These are phyloP conservation scores for Beauveria pseudobassiana DNA, from an alignment of 2,329 filamentous ascomycete genomes.

Conservation along the genomic window DNA sequence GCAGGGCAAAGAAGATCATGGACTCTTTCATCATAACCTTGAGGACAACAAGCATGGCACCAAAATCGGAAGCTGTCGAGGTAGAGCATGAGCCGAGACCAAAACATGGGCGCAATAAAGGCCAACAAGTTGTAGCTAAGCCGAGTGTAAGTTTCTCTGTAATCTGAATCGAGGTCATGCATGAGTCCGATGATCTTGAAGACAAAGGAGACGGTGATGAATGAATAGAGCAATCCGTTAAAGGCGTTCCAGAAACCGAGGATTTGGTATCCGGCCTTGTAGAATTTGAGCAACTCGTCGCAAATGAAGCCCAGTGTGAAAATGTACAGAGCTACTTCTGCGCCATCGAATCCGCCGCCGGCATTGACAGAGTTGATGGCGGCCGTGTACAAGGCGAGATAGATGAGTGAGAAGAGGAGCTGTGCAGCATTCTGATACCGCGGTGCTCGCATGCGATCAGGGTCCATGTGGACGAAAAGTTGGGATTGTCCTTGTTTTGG, in stretches of 20 bases:
- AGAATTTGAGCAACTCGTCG: constrained; percentile 82
- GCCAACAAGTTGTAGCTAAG: constrained; percentile 92
- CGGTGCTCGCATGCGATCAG: constrained; percentile 88
- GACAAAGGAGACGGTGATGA: constrained; percentile 72
- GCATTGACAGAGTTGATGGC: constrained; percentile 94
- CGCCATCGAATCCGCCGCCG: constrained; percentile 71
- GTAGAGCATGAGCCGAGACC: constrained; percentile 85
- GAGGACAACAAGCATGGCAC: constrained; percentile 93
- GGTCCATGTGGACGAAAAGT: constrained; percentile 80
- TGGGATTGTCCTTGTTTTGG: constrained; percentile 68
- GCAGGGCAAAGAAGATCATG: constrained; percentile 89
- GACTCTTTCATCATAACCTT: constrained; percentile 94
- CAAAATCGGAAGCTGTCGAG: constrained; percentile 92
- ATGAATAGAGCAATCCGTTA: constrained; percentile 72
- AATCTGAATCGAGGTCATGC: constrained; percentile 39
- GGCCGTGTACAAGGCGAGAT: constrained; percentile 75
- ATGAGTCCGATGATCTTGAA: constrained; percentile 71
- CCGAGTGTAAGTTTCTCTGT: constrained; percentile 59
- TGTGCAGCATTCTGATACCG: constrained; percentile 89
- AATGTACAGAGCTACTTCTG: constrained; percentile 78
- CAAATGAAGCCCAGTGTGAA: constrained; percentile 89
- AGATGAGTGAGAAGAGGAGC: constrained; percentile 75
- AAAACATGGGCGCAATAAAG: constrained; percentile 93
- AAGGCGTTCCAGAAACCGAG: constrained; percentile 97
- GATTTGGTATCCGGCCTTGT: constrained; percentile 88